Conservation (phyloP, 768 basidiomycete genomes). For the Suillus lakei region DNA sequence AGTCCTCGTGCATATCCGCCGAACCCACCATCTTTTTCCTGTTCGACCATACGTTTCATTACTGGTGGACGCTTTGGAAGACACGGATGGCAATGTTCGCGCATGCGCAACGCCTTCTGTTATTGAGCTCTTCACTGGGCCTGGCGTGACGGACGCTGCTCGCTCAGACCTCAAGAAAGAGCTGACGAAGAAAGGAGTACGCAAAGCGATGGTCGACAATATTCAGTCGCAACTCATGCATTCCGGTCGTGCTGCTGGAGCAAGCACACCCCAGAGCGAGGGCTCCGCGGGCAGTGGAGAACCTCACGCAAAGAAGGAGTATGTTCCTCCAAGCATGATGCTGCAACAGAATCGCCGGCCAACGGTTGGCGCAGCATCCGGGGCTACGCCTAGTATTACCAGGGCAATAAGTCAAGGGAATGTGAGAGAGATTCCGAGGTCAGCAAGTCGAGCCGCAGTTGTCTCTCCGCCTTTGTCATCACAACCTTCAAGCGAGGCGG, state of each 20-base stretch:
- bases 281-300: constrained; percentile 63
- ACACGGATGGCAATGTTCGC: constrained; percentile 88
- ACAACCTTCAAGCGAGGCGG: constrained; percentile 45
- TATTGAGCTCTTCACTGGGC: constrained; percentile 84
- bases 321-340: constrained; percentile 77
- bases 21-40: constrained; percentile 72
- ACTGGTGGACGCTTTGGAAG: constrained; percentile 87
- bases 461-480: constrained; percentile 47
- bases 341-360: constrained; percentile 58
- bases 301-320: constrained; percentile 49
- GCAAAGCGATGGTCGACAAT: constrained; percentile 85
- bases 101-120: constrained; percentile 82
- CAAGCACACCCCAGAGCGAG: constrained; percentile 54
- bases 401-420: constrained; percentile 55
- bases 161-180: constrained; percentile 94
- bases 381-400: constrained; percentile 36
- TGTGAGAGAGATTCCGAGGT: constrained; percentile 55
- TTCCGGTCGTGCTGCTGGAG: constrained; percentile 42
- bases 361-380: constrained; percentile 36
- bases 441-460: constrained; percentile 63
- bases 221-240: constrained; percentile 71
- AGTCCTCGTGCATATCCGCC: constrained; percentile 74
- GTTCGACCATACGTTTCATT: constrained; percentile 78
- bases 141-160: constrained; percentile 82
- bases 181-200: constrained; percentile 81